Conservation (phyloP, 345 rosid species). For the Hibiscus tridactylites region DNA sequence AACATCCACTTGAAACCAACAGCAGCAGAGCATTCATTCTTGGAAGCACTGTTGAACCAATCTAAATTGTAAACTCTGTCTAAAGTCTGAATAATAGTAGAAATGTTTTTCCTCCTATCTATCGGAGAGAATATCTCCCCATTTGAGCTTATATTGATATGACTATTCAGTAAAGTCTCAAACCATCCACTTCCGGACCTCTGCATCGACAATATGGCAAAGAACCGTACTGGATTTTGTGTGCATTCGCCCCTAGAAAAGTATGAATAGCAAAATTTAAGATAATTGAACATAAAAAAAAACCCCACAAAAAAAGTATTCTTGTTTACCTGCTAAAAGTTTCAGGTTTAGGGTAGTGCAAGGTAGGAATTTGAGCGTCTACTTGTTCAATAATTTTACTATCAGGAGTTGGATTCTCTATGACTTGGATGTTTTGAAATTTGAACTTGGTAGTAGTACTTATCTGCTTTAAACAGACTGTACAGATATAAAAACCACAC, state of each 20-base stretch:
- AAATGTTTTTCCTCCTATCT: conserved; percentile 58
- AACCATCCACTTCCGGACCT: conserved; percentile 99
- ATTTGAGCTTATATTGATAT: conserved; percentile 78
- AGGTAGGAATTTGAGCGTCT: conserved; percentile 26
- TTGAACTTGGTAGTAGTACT: conserved; percentile 25
- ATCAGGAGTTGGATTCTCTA: conserved; percentile 26
- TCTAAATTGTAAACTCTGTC: conserved; percentile 88
- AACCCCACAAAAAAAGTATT: background rate
- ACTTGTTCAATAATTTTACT: background rate
- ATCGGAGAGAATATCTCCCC: conserved; percentile 78
- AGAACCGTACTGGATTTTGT: conserved; percentile 68
- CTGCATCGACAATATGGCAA: conserved; percentile 89
- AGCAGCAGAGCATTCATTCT: conserved; percentile 93
- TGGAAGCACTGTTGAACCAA: conserved; percentile 81
- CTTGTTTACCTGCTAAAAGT: conserved; percentile 66
- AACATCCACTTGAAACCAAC: conserved; percentile 99
- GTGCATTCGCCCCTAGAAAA: conserved; percentile 62
- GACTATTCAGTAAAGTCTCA: conserved; percentile 91
- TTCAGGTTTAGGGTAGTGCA: conserved; percentile 76
- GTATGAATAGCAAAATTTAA: background rate
- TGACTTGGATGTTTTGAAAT: conserved; percentile 35
- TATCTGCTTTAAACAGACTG: conserved; percentile 61
- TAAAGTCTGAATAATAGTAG: conserved; percentile 52
- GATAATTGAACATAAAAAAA: background rate
- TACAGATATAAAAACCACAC: conserved; percentile 63